Base-by-base conservation (phyloP, 331 rosid species). In the Prunus yedoensis region DNA sequence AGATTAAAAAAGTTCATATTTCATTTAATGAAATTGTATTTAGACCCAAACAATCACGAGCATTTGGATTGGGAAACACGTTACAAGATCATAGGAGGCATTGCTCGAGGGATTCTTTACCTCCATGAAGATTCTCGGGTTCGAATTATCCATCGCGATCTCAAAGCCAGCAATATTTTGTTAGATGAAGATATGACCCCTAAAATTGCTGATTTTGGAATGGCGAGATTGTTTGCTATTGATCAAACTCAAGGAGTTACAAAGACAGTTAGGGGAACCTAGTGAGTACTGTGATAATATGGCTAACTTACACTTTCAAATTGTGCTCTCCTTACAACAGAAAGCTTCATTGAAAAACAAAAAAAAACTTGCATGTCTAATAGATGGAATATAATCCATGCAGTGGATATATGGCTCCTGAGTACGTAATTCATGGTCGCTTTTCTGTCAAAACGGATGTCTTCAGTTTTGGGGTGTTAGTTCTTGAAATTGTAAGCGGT, bases 121-220 rank as follows among this genome's bases (percentile, higher is more conserved):
- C 58, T 78, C 14, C 82, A 78, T 16, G 82, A 35, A 78, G 77
- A 71, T 25, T 78, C 82, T 25, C 38, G 67, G 10, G 73, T 63
- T 2, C 53, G 56, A 45, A 78, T 78, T n/a, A 45, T 78, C 41
- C 82, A 78, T 4, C 60, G 66, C 0, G 73, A 71, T 63, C 60
- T 78, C 25, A 78, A 78, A 71, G 25, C 67, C 0, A 10, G 43
- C 45, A 78, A 78, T 47, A 54, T 78, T 21, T 16, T 78, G 18
- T 41, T 71, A 25, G 82, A 28, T 46, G 70, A 57, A 28, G 52
- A 70, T 13, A 68, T 70, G 70, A 68, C 47, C 14, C 75, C 80
- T 0, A 77, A 68, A 58, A 46, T 68, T 47, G 65, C 80, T 25
- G 75, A 77, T 66, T 73, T 73, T 25, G 77, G 77, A 2, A 73